Conservation (phyloP, 2,329 filamentous ascomycete genomes). For the Chlorencoelia australis region DNA sequence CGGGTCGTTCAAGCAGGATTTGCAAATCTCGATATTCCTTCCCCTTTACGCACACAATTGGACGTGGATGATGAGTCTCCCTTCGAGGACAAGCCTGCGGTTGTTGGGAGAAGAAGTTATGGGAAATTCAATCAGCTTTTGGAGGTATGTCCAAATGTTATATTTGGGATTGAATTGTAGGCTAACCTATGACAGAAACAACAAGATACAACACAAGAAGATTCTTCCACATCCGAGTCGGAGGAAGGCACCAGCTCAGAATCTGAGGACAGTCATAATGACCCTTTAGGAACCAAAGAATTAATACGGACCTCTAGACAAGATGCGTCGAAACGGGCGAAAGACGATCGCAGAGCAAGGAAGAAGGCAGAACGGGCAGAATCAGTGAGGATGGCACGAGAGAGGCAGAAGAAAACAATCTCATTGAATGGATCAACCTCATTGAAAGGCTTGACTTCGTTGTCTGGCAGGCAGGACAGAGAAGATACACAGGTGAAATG, state of each 20-base stretch:
- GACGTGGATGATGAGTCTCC: conserved; percentile 21
- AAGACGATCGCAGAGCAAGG: conserved; percentile 35
- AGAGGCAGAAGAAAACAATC: conserved; percentile 54
- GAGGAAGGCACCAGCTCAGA: conserved; percentile 23
- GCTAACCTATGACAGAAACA: conserved; percentile 26
- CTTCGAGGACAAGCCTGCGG: conserved; percentile 23
- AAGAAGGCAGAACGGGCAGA: conserved; percentile 39
- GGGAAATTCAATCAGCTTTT: conserved; percentile 35
- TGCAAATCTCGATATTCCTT: conserved; percentile 36
- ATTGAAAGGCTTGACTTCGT: conserved; percentile 47
- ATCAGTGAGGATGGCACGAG: conserved; percentile 42
- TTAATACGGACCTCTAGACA: conserved; percentile 36
- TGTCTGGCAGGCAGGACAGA: conserved; percentile 39
- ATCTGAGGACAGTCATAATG: conserved; percentile 22
- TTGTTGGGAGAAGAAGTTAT: conserved; percentile 38
- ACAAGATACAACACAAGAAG: conserved; percentile 28
- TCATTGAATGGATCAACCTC: conserved; percentile 46
- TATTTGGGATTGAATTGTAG: not conserved
- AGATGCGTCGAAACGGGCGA: conserved; percentile 33
- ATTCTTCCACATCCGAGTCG: conserved; percentile 27
- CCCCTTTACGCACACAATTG: conserved; percentile 9
- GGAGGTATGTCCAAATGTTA: conserved; percentile 23
- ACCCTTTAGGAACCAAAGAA: conserved; percentile 33
- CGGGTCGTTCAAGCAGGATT: conserved; percentile 54
- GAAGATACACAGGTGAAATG: conserved; percentile 32